Conservation (phyloP, 768 basidiomycete species). For the Leccinum uliginosum region DNA sequence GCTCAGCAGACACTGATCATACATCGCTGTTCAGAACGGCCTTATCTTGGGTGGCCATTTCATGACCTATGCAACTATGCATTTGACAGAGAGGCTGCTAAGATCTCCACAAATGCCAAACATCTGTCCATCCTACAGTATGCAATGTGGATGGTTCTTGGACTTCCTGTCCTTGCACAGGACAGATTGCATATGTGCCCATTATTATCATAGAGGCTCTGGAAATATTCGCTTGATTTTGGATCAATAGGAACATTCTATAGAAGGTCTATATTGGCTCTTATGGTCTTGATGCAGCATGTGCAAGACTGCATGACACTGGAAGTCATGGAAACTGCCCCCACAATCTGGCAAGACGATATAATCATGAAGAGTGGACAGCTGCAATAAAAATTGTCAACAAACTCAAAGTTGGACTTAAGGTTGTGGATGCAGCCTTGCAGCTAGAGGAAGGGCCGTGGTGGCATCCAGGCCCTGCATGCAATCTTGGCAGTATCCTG, state of each 20-base stretch:
- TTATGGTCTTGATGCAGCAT: background rate
- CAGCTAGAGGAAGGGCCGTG: background rate
- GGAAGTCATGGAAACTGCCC: background rate
- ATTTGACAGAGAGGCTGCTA: background rate
- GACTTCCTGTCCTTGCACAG: background rate
- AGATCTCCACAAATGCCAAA: background rate
- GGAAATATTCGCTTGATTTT: too few species aligned
- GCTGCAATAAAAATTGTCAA: background rate
- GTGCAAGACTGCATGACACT: background rate
- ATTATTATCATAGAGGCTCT: too few species aligned
- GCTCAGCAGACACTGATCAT: fast-evolving
- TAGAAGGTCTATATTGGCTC: background rate
- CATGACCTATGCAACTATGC: background rate
- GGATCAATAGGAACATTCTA: background rate
- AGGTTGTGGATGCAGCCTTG: background rate
- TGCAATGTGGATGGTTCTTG: background rate
- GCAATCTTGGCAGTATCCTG: background rate
- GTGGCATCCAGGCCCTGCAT: background rate
- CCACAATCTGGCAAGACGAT: background rate
- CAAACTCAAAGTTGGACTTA: background rate
- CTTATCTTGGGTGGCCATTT: background rate
- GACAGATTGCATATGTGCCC: background rate
- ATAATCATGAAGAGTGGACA: background rate
- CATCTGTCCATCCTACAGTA: background rate
- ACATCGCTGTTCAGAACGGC: background rate